phyloP scores from a whole-genome alignment of 352 stramenopile genomes.

The Phytophthora lateralis region DNA sequence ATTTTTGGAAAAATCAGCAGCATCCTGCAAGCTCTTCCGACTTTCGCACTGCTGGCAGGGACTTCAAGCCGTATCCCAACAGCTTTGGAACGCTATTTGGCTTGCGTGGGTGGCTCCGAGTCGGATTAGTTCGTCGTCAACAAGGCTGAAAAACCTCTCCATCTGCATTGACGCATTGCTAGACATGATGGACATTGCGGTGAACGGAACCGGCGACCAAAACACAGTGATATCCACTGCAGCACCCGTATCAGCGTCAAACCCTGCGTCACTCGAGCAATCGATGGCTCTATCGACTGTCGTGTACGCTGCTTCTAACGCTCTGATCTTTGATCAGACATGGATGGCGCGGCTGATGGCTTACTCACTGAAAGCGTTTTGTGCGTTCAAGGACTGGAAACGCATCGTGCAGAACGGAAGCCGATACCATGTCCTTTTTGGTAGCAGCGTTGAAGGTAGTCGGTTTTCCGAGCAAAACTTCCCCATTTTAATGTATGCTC shows the following conservation, averaged over 20 bases:
- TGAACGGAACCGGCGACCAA: constrained; percentile 11
- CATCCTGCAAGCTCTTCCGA: constrained; percentile 51
- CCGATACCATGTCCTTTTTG: constrained; percentile 52
- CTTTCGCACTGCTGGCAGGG: constrained; percentile 55
- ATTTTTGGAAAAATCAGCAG: constrained; percentile 49
- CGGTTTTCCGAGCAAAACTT: constrained; percentile 71
- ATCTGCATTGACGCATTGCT: constrained; percentile 52
- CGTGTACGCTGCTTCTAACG: constrained; percentile 37
- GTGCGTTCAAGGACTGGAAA: constrained; percentile 48
- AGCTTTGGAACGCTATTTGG: constrained; percentile 65
- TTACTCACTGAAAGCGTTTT: constrained; percentile 43
- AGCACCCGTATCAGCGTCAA: background rate
- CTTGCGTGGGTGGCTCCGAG: constrained; percentile 56
- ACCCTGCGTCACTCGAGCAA: constrained; percentile 1
- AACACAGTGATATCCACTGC: background rate
- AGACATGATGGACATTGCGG: constrained; percentile 55
- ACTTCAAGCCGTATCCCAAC: constrained; percentile 57
- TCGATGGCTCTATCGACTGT: constrained; percentile 46
- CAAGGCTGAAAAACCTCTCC: constrained; percentile 26
- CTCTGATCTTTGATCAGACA: constrained; percentile 44
- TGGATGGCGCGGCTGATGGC: constrained; percentile 58
- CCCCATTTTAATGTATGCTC: constrained; percentile 60
- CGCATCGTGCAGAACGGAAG: constrained; percentile 63
- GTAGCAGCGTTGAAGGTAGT: constrained; percentile 31
- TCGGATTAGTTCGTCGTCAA: constrained; percentile 22